Evolutionary conservation across 148 eudicot species (phyloP).

Genomic region (Rhododendron mucronatum): DNA sequence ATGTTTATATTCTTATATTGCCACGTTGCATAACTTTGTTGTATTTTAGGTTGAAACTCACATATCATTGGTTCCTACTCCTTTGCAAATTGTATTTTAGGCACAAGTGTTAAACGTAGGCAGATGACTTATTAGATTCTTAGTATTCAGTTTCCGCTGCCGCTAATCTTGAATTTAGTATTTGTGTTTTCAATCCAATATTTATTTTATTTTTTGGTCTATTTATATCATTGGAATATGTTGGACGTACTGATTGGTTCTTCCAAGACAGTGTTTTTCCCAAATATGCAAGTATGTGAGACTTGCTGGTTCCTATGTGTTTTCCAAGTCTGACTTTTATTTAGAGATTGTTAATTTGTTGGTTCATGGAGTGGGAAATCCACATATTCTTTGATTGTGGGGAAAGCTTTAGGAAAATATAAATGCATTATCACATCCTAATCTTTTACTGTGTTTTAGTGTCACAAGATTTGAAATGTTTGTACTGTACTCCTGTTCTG

Average conservation of each 20-base stretch:
- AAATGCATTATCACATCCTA: not conserved
- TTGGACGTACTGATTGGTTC: not conserved
- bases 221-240: not conserved
- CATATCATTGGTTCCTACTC: not conserved
- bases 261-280: not conserved
- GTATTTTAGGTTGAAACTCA: not conserved
- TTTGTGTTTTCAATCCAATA: not conserved
- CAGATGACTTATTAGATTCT: not conserved
- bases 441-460: not conserved
- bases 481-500: not conserved
- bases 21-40: not conserved
- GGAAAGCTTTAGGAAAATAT: not conserved
- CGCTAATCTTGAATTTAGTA: not conserved
- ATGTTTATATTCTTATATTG: not conserved
- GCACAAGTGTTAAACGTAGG: not conserved
- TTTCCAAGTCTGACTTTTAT: not conserved
- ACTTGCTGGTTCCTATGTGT: not conserved
- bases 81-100: not conserved
- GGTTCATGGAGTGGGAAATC: not conserved
- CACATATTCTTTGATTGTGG: not conserved
- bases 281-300: not conserved
- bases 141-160: not conserved
- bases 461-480: not conserved
- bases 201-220: not conserved
- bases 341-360: not conserved